These are phyloP conservation scores for Yamadazyma trypodendri DNA, from an alignment of 1,139 yeast genomes.

Conservation along the genomic window DNA sequence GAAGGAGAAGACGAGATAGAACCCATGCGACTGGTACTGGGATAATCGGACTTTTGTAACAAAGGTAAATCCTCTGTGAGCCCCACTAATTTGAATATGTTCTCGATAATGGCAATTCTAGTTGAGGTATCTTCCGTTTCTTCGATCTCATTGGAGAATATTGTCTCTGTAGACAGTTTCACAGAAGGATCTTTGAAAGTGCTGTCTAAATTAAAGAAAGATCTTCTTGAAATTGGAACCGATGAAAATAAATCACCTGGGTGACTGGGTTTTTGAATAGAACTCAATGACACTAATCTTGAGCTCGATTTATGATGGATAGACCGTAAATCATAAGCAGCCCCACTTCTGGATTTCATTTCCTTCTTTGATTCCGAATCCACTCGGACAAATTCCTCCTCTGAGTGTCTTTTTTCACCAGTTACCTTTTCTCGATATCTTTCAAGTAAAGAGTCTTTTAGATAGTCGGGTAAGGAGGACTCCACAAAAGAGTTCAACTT, in stretches of 20 bases:
- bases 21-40: slow-evolving; percentile 10
- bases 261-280: slow-evolving; percentile 56
- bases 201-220: slow-evolving; percentile 21
- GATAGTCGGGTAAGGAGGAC: slow-evolving; percentile 54
- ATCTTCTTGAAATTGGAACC: slow-evolving; percentile 68
- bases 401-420: slow-evolving; percentile 1
- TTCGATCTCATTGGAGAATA: slow-evolving; percentile 58
- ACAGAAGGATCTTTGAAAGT: slow-evolving; percentile 7
- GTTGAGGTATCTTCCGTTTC: slow-evolving; percentile 77
- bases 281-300: slow-evolving; percentile 63
- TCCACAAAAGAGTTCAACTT: slow-evolving; percentile 53
- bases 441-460: slow-evolving; percentile 57
- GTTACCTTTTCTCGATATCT: slow-evolving; percentile 16
- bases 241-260: slow-evolving; percentile 87
- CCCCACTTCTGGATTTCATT: neutral
- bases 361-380: slow-evolving; percentile 2
- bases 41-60: slow-evolving; percentile 8
- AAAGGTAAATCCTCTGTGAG: slow-evolving; percentile 40
- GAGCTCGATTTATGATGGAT: slow-evolving; percentile 31
- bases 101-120: slow-evolving; percentile 70
- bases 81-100: slow-evolving; percentile 72
- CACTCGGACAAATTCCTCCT: slow-evolving; percentile 3
- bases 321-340: slow-evolving; percentile 4
- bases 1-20: slow-evolving; percentile 29
- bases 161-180: slow-evolving; percentile 22